Base-by-base conservation (phyloP, 2,329 filamentous ascomycete species). In the Cladosporium austrohemisphaericum region DNA sequence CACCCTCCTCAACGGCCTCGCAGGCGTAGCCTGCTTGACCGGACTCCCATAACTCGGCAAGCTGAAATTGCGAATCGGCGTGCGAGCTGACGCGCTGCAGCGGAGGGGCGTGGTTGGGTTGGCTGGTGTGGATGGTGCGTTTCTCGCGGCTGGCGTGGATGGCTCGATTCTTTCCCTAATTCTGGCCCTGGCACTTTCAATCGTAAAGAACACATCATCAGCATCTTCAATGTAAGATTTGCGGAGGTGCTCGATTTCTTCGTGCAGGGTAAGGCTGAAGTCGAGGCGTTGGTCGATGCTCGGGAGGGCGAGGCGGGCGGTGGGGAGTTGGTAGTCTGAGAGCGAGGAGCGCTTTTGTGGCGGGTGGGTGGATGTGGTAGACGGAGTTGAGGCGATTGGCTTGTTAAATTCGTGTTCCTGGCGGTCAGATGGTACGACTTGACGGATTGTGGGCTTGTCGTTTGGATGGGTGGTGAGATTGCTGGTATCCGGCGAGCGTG, bases 21-120 rank as follows among this genome's bases (percentile, higher is more conserved):
- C n/a, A n/a, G n/a, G n/a, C n/a, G n/a, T n/a, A n/a, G n/a, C n/a
- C n/a, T n/a, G n/a, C n/a, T n/a, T n/a, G n/a, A n/a, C n/a, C 14
- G 31, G 11, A 18, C 19, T 26, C n/a, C n/a, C n/a, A 22, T 36
- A 45, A 3, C 22, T 26, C 13, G 41, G 41, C 29, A 33, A 35
- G 31, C 41, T 45, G 14, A 45, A 45, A 19, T 45, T 45, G 20
- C 41, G 41, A 13, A 26, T 5, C 1, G 41, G 41, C 29, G 19
- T 9, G 14, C 8, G 41, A 45, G 16, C 4, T 31, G 31, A 19
- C 26, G 22, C 41, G 41, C 3, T 13, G 41, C 10, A 16, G 41
- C 14, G 19, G 28, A 23, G 20, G n/a, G 13, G 20, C 4, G 11
- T 7, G 18, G 22, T 7, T 8, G 36, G 36, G 36, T 18, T n/a